These are phyloP conservation scores for Penicillium sp. DNA, from an alignment of 2,329 filamentous ascomycete genomes.

Conservation along the genomic window DNA sequence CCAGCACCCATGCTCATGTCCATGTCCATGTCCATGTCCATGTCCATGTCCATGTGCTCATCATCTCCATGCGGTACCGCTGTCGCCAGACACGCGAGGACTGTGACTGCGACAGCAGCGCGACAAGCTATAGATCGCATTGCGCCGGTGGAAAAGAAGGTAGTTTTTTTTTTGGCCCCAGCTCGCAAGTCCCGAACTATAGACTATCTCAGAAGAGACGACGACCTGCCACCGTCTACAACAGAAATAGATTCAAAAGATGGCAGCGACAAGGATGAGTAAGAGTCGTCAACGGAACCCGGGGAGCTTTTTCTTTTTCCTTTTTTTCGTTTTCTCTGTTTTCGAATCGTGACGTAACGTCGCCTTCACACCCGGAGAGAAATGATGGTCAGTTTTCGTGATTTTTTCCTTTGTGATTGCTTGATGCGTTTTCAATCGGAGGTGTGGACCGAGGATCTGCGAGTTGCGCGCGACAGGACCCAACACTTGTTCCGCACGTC, in stretches of 20 bases:
- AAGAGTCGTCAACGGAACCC: not conserved
- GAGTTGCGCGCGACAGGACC: not conserved
- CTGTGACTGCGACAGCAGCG: slow-evolving; percentile 24
- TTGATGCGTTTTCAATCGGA: not conserved
- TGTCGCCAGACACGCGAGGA: slow-evolving; percentile 26
- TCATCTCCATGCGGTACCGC: slow-evolving; percentile 32
- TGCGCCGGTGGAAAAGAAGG: not conserved
- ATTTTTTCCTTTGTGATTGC: not conserved
- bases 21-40: slow-evolving; percentile 29
- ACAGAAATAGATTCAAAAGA: not conserved
- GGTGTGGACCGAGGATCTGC: slow-evolving; percentile 1
- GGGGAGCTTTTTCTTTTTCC: too few relatives aligned
- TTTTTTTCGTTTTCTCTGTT: not conserved
- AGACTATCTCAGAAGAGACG: not conserved
- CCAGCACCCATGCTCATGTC: slow-evolving; percentile 22
- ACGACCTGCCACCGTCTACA: slow-evolving; percentile 3
- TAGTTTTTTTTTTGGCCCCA: not conserved
- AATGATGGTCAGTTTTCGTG: slow-evolving; percentile 1
- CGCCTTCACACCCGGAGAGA: slow-evolving; percentile 3
- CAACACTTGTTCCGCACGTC: not conserved
- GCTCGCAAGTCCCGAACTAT: not conserved
- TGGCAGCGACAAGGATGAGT: not conserved
- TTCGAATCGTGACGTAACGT: slow-evolving; percentile 23
- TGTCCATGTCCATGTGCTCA: slow-evolving; percentile 28
- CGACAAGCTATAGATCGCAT: slow-evolving; percentile 24